Percentiles rank a stretch among this genome's conserved stretches.
phyloP scores from a whole-genome alignment of 257 asterid species.

The Craterostigma plantagineum region DNA sequence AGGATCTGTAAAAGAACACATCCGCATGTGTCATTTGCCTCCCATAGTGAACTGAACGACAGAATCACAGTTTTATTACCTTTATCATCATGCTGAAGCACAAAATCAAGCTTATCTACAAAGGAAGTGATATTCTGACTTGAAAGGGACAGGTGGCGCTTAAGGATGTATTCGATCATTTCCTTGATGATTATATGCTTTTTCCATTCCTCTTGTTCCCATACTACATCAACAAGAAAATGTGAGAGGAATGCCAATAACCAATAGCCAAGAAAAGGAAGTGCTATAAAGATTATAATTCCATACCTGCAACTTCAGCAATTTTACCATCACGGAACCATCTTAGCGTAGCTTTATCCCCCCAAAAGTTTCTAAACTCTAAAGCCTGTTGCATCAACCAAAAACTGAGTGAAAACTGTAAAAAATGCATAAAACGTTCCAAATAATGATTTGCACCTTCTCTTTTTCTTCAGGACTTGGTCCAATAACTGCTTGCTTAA shows the following conservation, averaged over 20 bases:
- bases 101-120: slow-evolving; percentile 88
- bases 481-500: slow-evolving; percentile 60
- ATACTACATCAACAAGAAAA: slow-evolving; percentile 28
- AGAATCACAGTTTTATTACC: slow-evolving; percentile 24
- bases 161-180: slow-evolving; percentile 53
- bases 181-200: slow-evolving; percentile 76
- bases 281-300: no score
- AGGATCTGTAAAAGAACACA: slow-evolving; percentile 44
- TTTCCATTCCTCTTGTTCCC: slow-evolving; percentile 74
- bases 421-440: slow-evolving; percentile 4
- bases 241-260: no score
- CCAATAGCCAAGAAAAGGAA: no score
- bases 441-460: slow-evolving; percentile 33
- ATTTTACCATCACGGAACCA: slow-evolving; percentile 82
- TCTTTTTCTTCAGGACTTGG: slow-evolving; percentile 94
- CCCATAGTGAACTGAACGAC: slow-evolving; percentile 5
- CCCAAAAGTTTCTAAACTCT: slow-evolving; percentile 90
- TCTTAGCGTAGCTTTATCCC: slow-evolving; percentile 77
- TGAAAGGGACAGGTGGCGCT: slow-evolving; percentile 67
- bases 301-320: slow-evolving; percentile 90
- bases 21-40: slow-evolving; percentile 5
- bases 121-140: slow-evolving; percentile 35
- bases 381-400: slow-evolving; percentile 40
- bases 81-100: slow-evolving; percentile 38
- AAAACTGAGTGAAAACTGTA: slow-evolving; percentile 1